Base-by-base conservation (phyloP, 2,329 filamentous ascomycete genomes). In the Colletotrichum sp. region DNA sequence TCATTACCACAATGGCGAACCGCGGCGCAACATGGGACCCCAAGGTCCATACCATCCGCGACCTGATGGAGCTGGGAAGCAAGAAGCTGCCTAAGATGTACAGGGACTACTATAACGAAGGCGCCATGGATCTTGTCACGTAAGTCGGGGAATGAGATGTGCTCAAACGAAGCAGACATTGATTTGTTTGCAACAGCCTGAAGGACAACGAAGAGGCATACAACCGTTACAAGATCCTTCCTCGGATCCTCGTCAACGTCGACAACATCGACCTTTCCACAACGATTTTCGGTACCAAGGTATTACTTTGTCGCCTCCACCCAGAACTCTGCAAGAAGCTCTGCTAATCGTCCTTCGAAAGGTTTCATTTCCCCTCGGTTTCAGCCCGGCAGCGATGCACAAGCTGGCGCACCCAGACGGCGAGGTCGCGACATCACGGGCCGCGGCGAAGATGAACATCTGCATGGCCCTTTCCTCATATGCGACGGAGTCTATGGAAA, bases 81-180 rank as follows among this genome's bases (percentile, higher is more conserved):
- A 81, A 81, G 24, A 85, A 82, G 57, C 81, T 89, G 39, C 82
- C 86, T 2, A 82, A 81, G 24, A 85, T 85, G 83, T 83, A 84
- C 34, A 78, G 83, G 79, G 90, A 91, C 67, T 92, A 91, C 82
- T 91, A 88, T 81, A 91, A 92, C 79, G 89, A 88, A 75, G 90
- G 90, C 8, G 88, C 89, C 7, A 91, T 90, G 83, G 89, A 90
- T 77, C 83, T 90, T 28, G 82, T 88, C 69, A 90, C 89, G 84
- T 86, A 39, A 18, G 67, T 74, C 7, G 65, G 1, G 22, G 26
- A 32, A 4, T 28, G 2, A 13, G 1, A 9, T 22, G 3, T 60
- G 0, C 1, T 30, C 0, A 2, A 60, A 6, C 26, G 4, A n/a
- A 62, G 26, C 10, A n/a, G 16, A 24, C 16, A 24, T 1, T 30